Conservation (phyloP, 176 grass and related monocot species). For the Phragmites australis region DNA sequence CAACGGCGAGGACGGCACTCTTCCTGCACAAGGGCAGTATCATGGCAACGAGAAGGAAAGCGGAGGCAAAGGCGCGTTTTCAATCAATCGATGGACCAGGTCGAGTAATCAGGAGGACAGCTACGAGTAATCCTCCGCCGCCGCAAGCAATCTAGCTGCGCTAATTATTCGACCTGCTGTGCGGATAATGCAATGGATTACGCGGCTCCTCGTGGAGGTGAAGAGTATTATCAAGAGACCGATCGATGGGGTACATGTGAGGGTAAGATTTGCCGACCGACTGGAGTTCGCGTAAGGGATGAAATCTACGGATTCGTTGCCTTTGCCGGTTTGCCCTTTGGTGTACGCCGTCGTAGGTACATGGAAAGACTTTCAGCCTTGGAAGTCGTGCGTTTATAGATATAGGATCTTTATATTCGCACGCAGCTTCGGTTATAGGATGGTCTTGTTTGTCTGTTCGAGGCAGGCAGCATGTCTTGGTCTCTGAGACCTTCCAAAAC, state of each 20-base stretch:
- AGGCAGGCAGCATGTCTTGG: neutral
- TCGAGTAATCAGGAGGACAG: slow-evolving; percentile 3
- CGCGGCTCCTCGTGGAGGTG: no score
- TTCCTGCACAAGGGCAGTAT: slow-evolving; percentile 31
- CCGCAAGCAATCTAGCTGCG: neutral
- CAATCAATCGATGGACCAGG: neutral
- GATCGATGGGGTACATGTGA: slow-evolving; percentile 39
- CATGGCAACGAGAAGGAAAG: neutral
- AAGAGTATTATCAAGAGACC: neutral
- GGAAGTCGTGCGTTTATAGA: slow-evolving; percentile 37
- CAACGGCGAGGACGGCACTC: slow-evolving; percentile 4
- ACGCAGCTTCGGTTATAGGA: no score
- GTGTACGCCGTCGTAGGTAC: slow-evolving; percentile 17
- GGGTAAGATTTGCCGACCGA: slow-evolving; percentile 2
- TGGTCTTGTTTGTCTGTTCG: neutral
- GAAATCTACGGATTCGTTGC: slow-evolving; percentile 58
- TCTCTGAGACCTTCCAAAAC: neutral
- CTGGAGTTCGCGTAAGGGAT: slow-evolving; percentile 45
- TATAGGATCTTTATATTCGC: slow-evolving; percentile 34
- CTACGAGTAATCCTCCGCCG: neutral
- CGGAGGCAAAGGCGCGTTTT: slow-evolving; percentile 2
- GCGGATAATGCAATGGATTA: no score
- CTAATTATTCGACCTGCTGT: neutral
- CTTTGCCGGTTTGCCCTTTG: slow-evolving; percentile 36
- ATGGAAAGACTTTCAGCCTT: slow-evolving; percentile 17